A percentile compares a stretch with the other conserved stretches of the same genome.
Evolutionary conservation across 2,329 filamentous ascomycete genomes (phyloP).

Genomic region (Epicoccum sorghinum): DNA sequence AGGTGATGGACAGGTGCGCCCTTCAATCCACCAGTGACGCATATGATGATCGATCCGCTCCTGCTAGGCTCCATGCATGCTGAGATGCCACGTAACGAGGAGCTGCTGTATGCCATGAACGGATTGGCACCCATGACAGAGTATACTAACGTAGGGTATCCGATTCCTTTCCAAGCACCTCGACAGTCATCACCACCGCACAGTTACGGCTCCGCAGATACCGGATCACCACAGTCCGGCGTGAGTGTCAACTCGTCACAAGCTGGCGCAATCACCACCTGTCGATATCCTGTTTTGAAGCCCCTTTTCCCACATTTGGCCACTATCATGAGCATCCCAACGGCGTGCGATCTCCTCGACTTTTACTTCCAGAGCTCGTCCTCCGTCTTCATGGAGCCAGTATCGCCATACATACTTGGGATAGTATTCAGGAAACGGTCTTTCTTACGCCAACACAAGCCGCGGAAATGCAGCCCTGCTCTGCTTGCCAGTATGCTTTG

Average conservation of each 20-base stretch:
- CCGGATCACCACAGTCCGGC: constrained; percentile 45
- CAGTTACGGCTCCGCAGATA: constrained; percentile 45
- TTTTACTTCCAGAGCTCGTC: constrained; percentile 91
- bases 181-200: constrained; percentile 42
- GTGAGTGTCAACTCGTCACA: constrained; percentile 44
- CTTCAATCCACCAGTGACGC: constrained; percentile 40
- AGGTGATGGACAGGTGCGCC: constrained; percentile 24
- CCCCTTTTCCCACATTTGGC: constrained; percentile 82
- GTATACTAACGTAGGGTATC: constrained; percentile 41
- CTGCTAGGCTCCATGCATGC: constrained; percentile 44
- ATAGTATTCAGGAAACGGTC: constrained; percentile 89
- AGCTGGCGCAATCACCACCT: constrained; percentile 34
- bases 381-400: constrained; percentile 83
- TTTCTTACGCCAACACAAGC: constrained; percentile 81
- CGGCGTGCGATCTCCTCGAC: constrained; percentile 89
- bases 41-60: constrained; percentile 47
- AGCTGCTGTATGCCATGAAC: constrained; percentile 47
- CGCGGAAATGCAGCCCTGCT: constrained; percentile 81
- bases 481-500: constrained; percentile 93
- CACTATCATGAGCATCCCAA: constrained; percentile 75
- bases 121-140: constrained; percentile 45
- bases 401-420: constrained; percentile 86
- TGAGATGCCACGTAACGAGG: constrained; percentile 41
- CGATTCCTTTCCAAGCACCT: constrained; percentile 39
- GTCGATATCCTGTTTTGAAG: constrained; percentile 81